phyloP scores from a whole-genome alignment of 2,329 filamentous ascomycete species.

The Phaeomoniella chlamydospora region DNA sequence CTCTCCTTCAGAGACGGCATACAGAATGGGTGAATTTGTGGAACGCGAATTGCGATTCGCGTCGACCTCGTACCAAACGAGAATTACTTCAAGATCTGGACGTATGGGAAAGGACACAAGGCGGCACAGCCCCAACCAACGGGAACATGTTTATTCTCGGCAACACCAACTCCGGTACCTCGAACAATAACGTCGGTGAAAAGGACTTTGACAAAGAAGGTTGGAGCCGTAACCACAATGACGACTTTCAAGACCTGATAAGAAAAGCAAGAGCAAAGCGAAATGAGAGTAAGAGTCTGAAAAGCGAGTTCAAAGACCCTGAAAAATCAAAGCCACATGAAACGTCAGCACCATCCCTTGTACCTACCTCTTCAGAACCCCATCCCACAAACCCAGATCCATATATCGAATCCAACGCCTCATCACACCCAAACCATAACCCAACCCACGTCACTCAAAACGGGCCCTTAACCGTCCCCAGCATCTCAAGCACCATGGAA shows the following conservation, averaged over 20 bases:
- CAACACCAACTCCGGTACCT: conserved; percentile 7
- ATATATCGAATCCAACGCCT: no score
- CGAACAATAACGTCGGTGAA: conserved; percentile 54
- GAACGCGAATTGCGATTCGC: conserved; percentile 93
- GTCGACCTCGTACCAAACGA: conserved; percentile 50
- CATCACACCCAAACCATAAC: no score
- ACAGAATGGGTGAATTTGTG: conserved; percentile 90
- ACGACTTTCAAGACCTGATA: conserved; percentile 67
- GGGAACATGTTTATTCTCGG: conserved; percentile 6
- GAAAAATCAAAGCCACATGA: neutral
- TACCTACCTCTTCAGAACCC: neutral
- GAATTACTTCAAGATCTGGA: conserved; percentile 70
- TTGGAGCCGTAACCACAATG: conserved; percentile 60
- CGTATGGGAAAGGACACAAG: conserved; percentile 74
- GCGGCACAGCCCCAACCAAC: conserved; percentile 36
- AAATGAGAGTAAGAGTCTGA: no score
- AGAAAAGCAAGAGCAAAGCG: conserved; percentile 53
- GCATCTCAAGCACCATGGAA: neutral
- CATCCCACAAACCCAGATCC: neutral
- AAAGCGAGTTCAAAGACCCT: conserved; percentile 5
- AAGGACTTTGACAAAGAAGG: conserved; percentile 76
- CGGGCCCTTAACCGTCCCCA: no score
- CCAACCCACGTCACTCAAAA: no score
- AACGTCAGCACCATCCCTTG: neutral
- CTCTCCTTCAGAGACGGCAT: conserved; percentile 63